These are phyloP conservation scores for Fusarium penzigii DNA, from an alignment of 2,329 filamentous ascomycete species.

Conservation along the genomic window DNA sequence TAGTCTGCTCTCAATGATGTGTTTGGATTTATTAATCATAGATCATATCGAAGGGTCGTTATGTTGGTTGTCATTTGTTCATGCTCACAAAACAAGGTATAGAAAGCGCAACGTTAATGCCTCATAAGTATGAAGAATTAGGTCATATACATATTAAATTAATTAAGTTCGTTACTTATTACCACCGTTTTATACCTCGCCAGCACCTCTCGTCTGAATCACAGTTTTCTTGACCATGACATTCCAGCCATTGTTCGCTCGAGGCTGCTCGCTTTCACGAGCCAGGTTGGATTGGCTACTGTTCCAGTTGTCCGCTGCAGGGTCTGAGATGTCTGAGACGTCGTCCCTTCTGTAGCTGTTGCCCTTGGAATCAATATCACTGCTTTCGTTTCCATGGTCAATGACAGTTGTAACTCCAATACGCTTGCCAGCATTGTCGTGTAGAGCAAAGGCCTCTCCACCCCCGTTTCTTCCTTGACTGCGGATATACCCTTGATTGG, in stretches of 20 bases:
- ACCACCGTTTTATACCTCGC: neutral
- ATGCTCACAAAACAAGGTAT: too few species aligned
- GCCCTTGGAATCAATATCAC: slow-evolving; percentile 10
- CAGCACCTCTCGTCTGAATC: slow-evolving; percentile 20
- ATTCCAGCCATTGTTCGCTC: slow-evolving; percentile 20
- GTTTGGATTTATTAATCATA: too few species aligned
- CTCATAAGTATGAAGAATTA: too few species aligned
- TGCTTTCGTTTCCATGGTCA: slow-evolving; percentile 13
- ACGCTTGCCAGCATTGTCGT: too few species aligned
- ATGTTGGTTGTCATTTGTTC: too few species aligned
- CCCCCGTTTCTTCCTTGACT: slow-evolving; percentile 14
- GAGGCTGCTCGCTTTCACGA: slow-evolving; percentile 4
- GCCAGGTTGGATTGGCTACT: slow-evolving; percentile 25
- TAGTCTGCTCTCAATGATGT: too few species aligned
- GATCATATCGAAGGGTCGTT: too few species aligned
- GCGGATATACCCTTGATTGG: slow-evolving; percentile 19
- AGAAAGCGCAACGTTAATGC: too few species aligned
- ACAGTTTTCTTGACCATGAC: slow-evolving; percentile 28
- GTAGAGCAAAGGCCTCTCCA: too few species aligned
- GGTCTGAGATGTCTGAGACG: neutral
- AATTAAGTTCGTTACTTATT: too few species aligned
- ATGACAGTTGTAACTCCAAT: slow-evolving; percentile 24
- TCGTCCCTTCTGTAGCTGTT: too few species aligned
- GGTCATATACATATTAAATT: too few species aligned
- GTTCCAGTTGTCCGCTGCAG: slow-evolving; percentile 20